Evolutionary conservation across 345 rosid species (phyloP).

Genomic region (Turnera subulata): DNA sequence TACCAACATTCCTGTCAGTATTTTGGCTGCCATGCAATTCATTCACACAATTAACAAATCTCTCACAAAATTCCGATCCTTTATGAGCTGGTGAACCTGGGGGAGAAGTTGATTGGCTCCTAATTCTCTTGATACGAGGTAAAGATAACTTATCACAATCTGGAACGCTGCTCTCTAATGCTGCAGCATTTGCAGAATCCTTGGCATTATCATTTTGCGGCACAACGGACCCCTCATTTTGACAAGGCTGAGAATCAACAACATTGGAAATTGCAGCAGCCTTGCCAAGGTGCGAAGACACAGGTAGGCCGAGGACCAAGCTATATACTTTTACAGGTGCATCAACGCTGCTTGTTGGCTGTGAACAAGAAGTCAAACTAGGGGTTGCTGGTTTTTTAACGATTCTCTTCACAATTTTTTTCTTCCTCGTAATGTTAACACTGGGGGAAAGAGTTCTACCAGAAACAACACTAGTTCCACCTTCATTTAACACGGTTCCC

Average conservation of each 20-base stretch:
- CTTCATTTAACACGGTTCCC: constrained; percentile 28
- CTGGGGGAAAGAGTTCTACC: constrained; percentile 25
- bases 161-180: constrained; percentile 21
- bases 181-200: constrained; percentile 21
- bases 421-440: constrained; percentile 53
- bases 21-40: constrained; percentile 20
- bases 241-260: constrained; percentile 25
- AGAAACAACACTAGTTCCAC: constrained; percentile 26
- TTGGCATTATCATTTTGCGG: constrained; percentile 26
- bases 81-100: constrained; percentile 23
- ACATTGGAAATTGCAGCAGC: constrained; percentile 21
- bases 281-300: constrained; percentile 17
- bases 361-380: constrained; percentile 15
- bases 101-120: constrained; percentile 24
- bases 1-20: constrained; percentile 22
- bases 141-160: constrained; percentile 12
- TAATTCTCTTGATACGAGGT: constrained; percentile 28
- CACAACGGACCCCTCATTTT: constrained; percentile 18
- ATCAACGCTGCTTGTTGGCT: constrained; percentile 17
- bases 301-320: constrained; percentile 13
- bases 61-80: constrained; percentile 30
- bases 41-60: constrained; percentile 16
- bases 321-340: constrained; percentile 20
- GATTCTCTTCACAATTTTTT: constrained; percentile 43
- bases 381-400: constrained; percentile 30